Evolutionary conservation across 164 flowering plant genomes (phyloP), one percentile per base, ranked within the genome.

Genomic region (Litsea cubeba): DNA sequence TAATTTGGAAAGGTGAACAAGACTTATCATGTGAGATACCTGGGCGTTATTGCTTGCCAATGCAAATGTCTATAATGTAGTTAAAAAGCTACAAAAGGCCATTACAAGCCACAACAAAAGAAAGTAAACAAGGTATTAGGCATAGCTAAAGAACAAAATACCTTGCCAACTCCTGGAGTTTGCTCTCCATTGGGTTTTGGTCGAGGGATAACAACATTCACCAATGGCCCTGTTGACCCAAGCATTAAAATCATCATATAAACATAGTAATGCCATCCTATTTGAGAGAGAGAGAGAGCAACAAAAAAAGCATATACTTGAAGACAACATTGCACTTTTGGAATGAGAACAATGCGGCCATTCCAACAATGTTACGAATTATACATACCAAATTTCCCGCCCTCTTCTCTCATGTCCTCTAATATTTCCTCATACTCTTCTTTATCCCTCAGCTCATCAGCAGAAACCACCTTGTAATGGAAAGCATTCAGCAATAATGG

Each of bases 391-490:
- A 87, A 93, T 76, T 93, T 91, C 15, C 84, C 77, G 72, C 98
- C 86, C 81, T 93, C 98, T 68, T 86, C 89, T 70, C 85, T 83
- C 98, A 93, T 93, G 79, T 93, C 98, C 76, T 90, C 96, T 60
- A 89, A 72, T 72, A 93, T 93, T 71, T 93, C 96, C 75, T 87
- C 89, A 72, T 88, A 93, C 70, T 84, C 93, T 23, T 82, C 87
- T 67, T 91, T 89, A 75, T 91, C 89, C 77, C 72, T 78, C 77
- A 93, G 80, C 73, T 85, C 86, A 63, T 93, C 95, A 54, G 79
- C 77, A 76, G 78, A 80, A 23, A 91, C 81, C 50, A 86, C 97
- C 91, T 92, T 72, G 60, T 14, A 26, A 75, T 28, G 60, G 10
- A 51, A 6, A 17, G 62, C 62, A 65, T 71, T 57, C 35, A 46